Evolutionary conservation across 2,329 filamentous ascomycete species (phyloP).

Genomic region (Sarocladium kiliense): DNA sequence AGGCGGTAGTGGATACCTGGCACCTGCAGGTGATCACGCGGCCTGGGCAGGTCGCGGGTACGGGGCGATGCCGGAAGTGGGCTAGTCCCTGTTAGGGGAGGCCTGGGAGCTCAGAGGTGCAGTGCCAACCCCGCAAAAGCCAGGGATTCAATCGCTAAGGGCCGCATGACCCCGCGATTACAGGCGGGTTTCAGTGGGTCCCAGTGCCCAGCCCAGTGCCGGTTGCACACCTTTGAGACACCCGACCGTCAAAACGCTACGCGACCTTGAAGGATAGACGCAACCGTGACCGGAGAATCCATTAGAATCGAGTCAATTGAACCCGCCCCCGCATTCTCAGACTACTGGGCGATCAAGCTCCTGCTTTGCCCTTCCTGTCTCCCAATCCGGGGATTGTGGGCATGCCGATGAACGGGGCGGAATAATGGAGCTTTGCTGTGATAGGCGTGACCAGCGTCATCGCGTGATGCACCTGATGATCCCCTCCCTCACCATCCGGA

Average conservation of each 20-base stretch:
- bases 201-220: not conserved
- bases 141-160: slow-evolving; percentile 13
- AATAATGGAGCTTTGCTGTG: not conserved
- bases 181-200: slow-evolving; percentile 13
- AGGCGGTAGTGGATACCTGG: slow-evolving; percentile 9
- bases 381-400: not conserved
- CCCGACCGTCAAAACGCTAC: not conserved
- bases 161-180: slow-evolving; percentile 22
- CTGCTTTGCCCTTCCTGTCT: not conserved
- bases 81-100: not conserved
- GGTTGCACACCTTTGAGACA: not conserved
- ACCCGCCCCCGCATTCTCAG: slow-evolving; percentile 4
- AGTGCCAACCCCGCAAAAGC: slow-evolving; percentile 19
- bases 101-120: slow-evolving; percentile 9
- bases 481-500: slow-evolving; percentile 6
- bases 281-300: not conserved
- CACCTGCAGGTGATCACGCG: slow-evolving; percentile 7
- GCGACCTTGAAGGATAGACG: not conserved
- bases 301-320: slow-evolving; percentile 3
- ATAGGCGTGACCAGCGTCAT: slow-evolving; percentile 8
- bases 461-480: slow-evolving; percentile 9
- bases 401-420: not conserved
- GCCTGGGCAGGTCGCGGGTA: slow-evolving; percentile 4
- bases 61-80: slow-evolving; percentile 1
- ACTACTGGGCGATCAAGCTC: not conserved